Base-by-base conservation (phyloP, 108 stramenopile genomes). In the Ochromonas danica region DNA sequence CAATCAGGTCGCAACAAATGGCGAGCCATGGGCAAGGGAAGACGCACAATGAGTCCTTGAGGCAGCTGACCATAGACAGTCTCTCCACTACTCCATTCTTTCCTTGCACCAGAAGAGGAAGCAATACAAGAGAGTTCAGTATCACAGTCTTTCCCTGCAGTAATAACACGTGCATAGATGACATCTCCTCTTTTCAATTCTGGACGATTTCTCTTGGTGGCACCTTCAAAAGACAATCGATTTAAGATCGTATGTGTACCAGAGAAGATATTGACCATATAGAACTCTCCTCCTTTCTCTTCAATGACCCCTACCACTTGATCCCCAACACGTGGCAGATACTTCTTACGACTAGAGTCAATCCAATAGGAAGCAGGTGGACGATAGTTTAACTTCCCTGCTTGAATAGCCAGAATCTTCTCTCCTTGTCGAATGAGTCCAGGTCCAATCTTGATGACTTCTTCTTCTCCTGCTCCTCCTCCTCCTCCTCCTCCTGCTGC, bases 131-230 rank as follows among this genome's bases (percentile, higher is more conserved):
- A 30, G 6, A 75, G 6, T 75, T 75, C 72, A 27, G 31, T 36
- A 60, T 75, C 72, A 30, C 14, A 3, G 6, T 42, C 72, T 33
- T 10, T 27, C 3, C 51, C 30, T 28, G 31, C 72, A 38, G 31
- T 45, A 22, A 67, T 28, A 17, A 75, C 72, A 60, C 72, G 72
- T 30, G 45, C 43, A 60, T 75, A 75, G 6, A 75, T 33, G 28
- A 75, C 40, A 6, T 75, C 72, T 60, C 72, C 72, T 60, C 28
- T 27, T 25, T 42, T 75, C 28, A 75, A 75, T 60, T 75, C 72
- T 75, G 72, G 72, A 6, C 40, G 14, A 41, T 75, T 75, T 45
- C 72, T 17, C 35, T 75, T 75, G 6, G 72, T 75, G n/a, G 72
- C 72, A 57, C 72, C 72, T 27, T 75, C 72, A 36, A 75, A 75